Evolutionary conservation across 768 basidiomycete genomes (phyloP).

Genomic region (Amanita polypyramis): DNA sequence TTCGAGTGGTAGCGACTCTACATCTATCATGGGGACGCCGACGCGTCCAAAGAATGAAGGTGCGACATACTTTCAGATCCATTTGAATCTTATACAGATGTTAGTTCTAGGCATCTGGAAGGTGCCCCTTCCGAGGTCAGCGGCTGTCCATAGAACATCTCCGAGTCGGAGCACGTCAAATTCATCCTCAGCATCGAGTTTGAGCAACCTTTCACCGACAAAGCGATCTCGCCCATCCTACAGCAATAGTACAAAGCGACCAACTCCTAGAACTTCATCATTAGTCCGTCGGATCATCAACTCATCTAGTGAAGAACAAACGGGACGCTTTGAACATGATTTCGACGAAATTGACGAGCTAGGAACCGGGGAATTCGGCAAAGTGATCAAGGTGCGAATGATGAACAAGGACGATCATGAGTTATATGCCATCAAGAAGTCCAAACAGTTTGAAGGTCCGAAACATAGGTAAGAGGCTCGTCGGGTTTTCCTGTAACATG

Average conservation of each 20-base stretch:
- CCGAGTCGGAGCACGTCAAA: slow-evolving; percentile 45
- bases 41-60: slow-evolving; percentile 45
- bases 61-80: slow-evolving; percentile 17
- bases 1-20: slow-evolving; percentile 62
- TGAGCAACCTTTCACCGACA: slow-evolving; percentile 36
- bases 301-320: slow-evolving; percentile 35
- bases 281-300: slow-evolving; percentile 25
- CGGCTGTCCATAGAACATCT: slow-evolving; percentile 26
- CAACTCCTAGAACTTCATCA: slow-evolving; percentile 14
- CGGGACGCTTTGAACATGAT: slow-evolving; percentile 67
- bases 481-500: slow-evolving; percentile 17
- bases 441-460: slow-evolving; percentile 83
- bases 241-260: slow-evolving; percentile 14
- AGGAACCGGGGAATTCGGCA: slow-evolving; percentile 90
- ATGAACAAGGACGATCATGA: slow-evolving; percentile 44
- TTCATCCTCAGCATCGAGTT: slow-evolving; percentile 42
- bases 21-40: slow-evolving; percentile 48
- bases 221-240: slow-evolving; percentile 22
- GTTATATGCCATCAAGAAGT: slow-evolving; percentile 88
- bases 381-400: slow-evolving; percentile 74
- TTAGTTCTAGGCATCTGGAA: slow-evolving; percentile 19
- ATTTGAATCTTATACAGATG: slow-evolving; percentile 5
- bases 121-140: slow-evolving; percentile 38
- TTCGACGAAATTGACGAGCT: slow-evolving; percentile 75
- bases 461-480: slow-evolving; percentile 69